Conservation (phyloP, 2,329 filamentous ascomycete species). For the Sporothrix phasma region DNA sequence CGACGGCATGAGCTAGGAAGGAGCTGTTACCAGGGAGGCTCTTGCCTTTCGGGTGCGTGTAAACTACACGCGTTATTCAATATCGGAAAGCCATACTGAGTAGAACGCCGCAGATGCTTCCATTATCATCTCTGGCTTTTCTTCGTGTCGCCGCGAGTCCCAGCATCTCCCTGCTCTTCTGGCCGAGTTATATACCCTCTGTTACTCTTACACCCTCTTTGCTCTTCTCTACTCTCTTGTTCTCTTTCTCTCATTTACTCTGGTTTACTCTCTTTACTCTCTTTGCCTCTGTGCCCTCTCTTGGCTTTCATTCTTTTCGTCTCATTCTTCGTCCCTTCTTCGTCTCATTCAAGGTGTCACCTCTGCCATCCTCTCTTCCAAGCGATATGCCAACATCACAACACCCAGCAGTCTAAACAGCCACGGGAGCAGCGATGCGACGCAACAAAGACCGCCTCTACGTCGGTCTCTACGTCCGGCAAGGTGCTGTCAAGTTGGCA, state of each 20-base stretch:
- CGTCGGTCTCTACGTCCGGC: conserved; percentile 7
- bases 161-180: too few relatives aligned
- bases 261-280: neutral
- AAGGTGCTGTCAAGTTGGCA: neutral
- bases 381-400: neutral
- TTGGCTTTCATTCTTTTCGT: neutral
- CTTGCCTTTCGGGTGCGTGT: neutral
- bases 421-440: conserved; percentile 1
- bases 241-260: neutral
- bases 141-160: neutral
- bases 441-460: conserved; percentile 9
- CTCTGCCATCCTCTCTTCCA: neutral
- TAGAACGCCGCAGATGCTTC: neutral
- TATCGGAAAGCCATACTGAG: conserved; percentile 4
- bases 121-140: neutral
- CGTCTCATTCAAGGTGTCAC: neutral
- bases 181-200: too few relatives aligned
- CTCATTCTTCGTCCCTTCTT: neutral
- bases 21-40: conserved; percentile 1
- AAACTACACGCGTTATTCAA: neutral
- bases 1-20: too few relatives aligned
- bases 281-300: too few relatives aligned
- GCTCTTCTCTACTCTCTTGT: too few relatives aligned
- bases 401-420: neutral
- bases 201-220: too few relatives aligned